Evolutionary conservation across 345 rosid genomes (phyloP), one percentile per base, ranked within the genome.

Genomic region (Lenwebbia sp.): DNA sequence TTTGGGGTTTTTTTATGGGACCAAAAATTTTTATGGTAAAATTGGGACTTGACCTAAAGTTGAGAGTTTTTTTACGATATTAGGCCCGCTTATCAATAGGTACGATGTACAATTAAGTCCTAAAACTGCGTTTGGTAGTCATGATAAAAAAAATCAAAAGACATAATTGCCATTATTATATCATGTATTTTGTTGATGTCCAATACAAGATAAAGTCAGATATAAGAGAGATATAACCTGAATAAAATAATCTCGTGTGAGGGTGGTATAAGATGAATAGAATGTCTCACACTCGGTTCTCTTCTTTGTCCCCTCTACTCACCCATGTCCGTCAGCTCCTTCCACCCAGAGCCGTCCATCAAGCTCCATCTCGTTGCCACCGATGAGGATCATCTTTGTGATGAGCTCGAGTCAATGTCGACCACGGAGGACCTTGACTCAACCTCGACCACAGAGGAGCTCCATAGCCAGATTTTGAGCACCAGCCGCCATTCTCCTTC

Each of bases 141-240:
- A n/a, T 5, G 3, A 57, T 26, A 57, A 57, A 57, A 57, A 56
- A 26, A 55, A 7, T 57, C 28, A 26, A 2, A 26, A 2, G 15
- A 57, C 0, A 6, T 10, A 26, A 57, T 26, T 57, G 25, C 4
- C 11, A 57, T 57, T 54, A 57, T 57, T 14, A 57, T 58, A 58
- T 13, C 70, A 0, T 13, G 8, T n/a, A 8, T n/a, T 58, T 58
- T 2, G 13, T 13, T 13, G 2, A 0, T 58, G 19, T n/a, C 6
- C 19, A n/a, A 58, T 15, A 58, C n/a, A 58, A 13, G 15, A 58
- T n/a, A n/a, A 58, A 3, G 4, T 8, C 1, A 3, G 1, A 6
- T 60, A 60, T 60, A 60, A 28, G 7, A 60, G 4, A 0, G 9
- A 60, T 60, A 60, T 13, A 58, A 58, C 4, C 0, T n/a, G 9